These are phyloP conservation scores for Westerdykella aurantiaca DNA, from an alignment of 2,329 filamentous ascomycete species.

Conservation along the genomic window DNA sequence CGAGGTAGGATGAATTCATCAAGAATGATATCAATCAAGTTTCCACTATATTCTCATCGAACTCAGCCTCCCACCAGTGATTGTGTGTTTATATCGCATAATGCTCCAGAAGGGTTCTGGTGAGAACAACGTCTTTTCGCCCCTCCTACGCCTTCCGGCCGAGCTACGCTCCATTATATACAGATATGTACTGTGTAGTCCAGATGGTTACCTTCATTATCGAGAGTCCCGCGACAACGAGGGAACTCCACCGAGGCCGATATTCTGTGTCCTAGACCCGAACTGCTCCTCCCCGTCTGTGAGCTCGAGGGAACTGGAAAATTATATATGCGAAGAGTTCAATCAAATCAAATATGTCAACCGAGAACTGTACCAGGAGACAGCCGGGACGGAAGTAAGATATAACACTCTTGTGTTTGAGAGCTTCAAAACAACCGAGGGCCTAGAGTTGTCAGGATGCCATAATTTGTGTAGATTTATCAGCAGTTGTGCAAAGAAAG, in stretches of 20 bases:
- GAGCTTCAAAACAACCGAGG: not conserved
- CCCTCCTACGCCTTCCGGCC: not conserved
- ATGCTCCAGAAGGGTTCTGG: not conserved
- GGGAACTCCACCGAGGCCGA: not conserved
- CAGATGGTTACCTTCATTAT: not conserved
- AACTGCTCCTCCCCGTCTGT: no score
- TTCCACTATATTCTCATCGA: not conserved
- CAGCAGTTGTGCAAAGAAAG: not conserved
- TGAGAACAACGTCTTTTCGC: not conserved
- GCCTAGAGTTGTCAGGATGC: not conserved
- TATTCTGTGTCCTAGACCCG: not conserved
- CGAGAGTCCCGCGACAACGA: not conserved
- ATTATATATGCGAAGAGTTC: not conserved
- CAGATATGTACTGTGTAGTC: not conserved
- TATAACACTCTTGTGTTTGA: not conserved
- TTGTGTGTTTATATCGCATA: not conserved
- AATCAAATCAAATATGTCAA: constrained; percentile 6
- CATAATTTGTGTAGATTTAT: not conserved
- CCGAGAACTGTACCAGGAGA: not conserved
- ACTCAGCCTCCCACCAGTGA: not conserved
- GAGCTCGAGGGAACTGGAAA: no score
- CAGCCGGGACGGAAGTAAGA: constrained; percentile 1
- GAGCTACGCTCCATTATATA: not conserved
- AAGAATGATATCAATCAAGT: not conserved
- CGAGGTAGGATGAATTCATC: not conserved